Evolutionary conservation across 1,139 yeast genomes (phyloP).

Genomic region (Taphrina confusa): DNA sequence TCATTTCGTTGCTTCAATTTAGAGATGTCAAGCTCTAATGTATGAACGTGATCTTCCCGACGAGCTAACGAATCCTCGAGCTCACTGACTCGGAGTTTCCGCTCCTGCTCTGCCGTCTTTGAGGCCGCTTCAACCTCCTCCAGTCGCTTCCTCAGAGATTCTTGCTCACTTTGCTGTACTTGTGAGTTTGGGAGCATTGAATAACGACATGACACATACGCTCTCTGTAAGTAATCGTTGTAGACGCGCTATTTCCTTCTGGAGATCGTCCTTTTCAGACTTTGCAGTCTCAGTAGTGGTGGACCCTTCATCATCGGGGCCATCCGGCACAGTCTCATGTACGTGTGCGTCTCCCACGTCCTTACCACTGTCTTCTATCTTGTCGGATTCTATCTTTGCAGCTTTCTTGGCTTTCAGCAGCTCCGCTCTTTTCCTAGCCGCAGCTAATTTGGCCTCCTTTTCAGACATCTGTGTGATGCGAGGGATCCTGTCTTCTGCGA

Average conservation of each 20-base stretch:
- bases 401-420: conserved; percentile 25
- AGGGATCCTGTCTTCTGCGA: no score
- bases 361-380: background rate
- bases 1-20: conserved; percentile 7
- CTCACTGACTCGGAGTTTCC: background rate
- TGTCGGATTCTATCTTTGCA: conserved; percentile 2
- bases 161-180: background rate
- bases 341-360: no score
- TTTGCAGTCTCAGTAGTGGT: background rate
- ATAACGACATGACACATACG: background rate
- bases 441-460: conserved; percentile 34
- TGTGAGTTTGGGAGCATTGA: background rate
- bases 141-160: background rate
- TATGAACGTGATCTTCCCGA: conserved; percentile 17
- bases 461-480: conserved; percentile 27
- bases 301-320: background rate
- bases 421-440: conserved; percentile 29
- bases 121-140: background rate
- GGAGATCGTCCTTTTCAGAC: background rate
- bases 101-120: background rate
- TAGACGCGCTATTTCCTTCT: conserved; percentile 10
- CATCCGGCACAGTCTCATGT: background rate
- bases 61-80: conserved; percentile 3
- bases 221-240: background rate
- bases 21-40: conserved; percentile 13